phyloP scores from a whole-genome alignment of 345 rosid genomes.

The Erysimum cheiranthoides region DNA sequence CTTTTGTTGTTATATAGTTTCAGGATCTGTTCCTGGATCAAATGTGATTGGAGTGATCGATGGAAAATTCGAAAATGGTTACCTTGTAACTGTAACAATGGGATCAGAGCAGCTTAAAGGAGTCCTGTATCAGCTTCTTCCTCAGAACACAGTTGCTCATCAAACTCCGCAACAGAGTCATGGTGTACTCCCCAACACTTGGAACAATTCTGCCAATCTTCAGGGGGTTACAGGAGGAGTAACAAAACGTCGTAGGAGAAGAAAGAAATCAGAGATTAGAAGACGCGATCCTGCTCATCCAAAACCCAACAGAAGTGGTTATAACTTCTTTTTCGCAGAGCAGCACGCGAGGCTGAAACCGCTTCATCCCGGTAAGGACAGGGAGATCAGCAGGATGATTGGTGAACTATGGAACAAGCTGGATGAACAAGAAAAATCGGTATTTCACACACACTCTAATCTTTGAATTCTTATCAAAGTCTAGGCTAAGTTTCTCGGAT shows the following conservation, averaged over 20 bases:
- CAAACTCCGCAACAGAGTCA: constrained; percentile 47
- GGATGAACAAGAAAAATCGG: constrained; percentile 64
- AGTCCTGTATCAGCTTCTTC: constrained; percentile 63
- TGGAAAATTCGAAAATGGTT: constrained; percentile 90
- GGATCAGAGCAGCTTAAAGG: constrained; percentile 88
- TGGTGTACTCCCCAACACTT: constrained; percentile 41
- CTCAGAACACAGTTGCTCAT: constrained; percentile 45
- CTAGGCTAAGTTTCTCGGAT: not conserved
- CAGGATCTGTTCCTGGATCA: constrained; percentile 52
- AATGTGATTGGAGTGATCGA: constrained; percentile 83
- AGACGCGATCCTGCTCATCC: constrained; percentile 97
- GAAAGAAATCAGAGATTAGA: constrained; percentile 88
- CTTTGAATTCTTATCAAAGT: not conserved
- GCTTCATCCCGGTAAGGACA: constrained; percentile 91
- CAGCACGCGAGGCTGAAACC: constrained; percentile 94
- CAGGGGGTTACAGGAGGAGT: constrained; percentile 46
- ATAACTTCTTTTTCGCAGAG: constrained; percentile 95
- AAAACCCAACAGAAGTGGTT: constrained; percentile 90
- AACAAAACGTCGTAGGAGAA: constrained; percentile 74
- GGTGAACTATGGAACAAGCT: constrained; percentile 94
- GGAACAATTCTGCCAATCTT: constrained; percentile 37
- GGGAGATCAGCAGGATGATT: constrained; percentile 92
- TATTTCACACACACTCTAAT: constrained; percentile 34
- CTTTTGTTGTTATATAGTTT: constrained; percentile 26
- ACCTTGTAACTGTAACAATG: constrained; percentile 78